Evolutionary conservation across 352 stramenopile species (phyloP).

Genomic region (Pythium guiyangense): DNA sequence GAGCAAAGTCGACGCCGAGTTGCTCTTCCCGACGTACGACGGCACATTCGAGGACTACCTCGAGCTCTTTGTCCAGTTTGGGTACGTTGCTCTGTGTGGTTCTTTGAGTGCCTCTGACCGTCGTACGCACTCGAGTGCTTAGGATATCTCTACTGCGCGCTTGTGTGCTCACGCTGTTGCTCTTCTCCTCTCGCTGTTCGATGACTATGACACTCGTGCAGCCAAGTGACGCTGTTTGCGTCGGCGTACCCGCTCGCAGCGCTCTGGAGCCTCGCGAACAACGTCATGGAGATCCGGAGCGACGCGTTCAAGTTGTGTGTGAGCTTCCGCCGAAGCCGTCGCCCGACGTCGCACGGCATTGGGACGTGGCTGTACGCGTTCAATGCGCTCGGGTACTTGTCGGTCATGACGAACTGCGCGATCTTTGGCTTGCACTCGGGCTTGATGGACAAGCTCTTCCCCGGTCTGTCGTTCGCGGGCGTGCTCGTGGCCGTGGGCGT

Average conservation of each 20-base stretch:
- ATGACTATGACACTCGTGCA: constrained; percentile 26
- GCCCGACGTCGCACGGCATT: constrained; percentile 73
- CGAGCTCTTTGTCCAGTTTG: constrained; percentile 92
- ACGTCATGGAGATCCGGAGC: constrained; percentile 93
- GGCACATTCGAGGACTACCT: constrained; percentile 93
- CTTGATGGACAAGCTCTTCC: constrained; percentile 68
- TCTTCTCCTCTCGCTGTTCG: too few relatives aligned
- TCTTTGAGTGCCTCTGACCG: not conserved
- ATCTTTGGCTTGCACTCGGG: constrained; percentile 91
- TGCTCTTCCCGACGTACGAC: constrained; percentile 78
- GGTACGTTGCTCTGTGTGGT: constrained; percentile 41
- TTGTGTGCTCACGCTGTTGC: not conserved
- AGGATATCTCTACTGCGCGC: not conserved
- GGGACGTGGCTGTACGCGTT: constrained; percentile 92
- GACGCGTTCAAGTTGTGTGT: constrained; percentile 94
- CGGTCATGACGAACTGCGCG: constrained; percentile 93
- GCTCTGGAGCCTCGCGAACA: constrained; percentile 92
- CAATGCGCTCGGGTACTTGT: constrained; percentile 87
- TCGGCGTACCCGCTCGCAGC: constrained; percentile 91
- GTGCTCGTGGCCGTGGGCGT: constrained; percentile 47
- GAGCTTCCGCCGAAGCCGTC: constrained; percentile 70
- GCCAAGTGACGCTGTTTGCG: constrained; percentile 93
- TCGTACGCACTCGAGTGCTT: not conserved
- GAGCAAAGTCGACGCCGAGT: constrained; percentile 70
- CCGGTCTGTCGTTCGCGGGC: constrained; percentile 51